Conservation (phyloP, 2,329 filamentous ascomycete species). For the Myriangium duriaei region DNA sequence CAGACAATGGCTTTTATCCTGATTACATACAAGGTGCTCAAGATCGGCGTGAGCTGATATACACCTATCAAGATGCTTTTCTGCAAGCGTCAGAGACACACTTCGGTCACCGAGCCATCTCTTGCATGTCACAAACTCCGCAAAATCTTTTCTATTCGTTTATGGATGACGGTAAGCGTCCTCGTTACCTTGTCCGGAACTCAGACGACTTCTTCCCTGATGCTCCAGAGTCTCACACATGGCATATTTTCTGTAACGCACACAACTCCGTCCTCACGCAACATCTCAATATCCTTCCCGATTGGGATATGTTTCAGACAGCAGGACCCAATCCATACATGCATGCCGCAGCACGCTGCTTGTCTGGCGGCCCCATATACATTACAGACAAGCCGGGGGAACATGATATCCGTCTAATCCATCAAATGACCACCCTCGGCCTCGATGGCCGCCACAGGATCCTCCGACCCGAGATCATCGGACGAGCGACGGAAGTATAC, state of each 20-base stretch:
- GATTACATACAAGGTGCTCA: too few species aligned
- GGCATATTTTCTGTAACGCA: constrained; percentile 87
- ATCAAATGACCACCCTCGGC: constrained; percentile 56
- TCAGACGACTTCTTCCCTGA: constrained; percentile 81
- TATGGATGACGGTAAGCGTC: constrained; percentile 55
- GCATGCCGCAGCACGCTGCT: constrained; percentile 72
- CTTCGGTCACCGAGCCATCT: constrained; percentile 63
- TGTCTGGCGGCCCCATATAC: constrained; percentile 79
- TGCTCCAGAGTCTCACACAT: constrained; percentile 62
- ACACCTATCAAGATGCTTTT: constrained; percentile 70
- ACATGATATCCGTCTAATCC: constrained; percentile 58
- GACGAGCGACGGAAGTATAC: constrained; percentile 58
- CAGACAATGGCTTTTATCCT: too few species aligned
- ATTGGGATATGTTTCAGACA: constrained; percentile 60
- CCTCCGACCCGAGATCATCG: constrained; percentile 59
- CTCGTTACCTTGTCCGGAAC: constrained; percentile 60
- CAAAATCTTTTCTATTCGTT: constrained; percentile 71
- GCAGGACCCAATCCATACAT: constrained; percentile 56
- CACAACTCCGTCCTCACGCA: constrained; percentile 68
- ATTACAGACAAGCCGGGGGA: constrained; percentile 75
- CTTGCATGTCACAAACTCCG: constrained; percentile 82
- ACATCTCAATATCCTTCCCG: constrained; percentile 68
- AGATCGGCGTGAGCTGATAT: constrained; percentile 53
- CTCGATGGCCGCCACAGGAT: constrained; percentile 62
- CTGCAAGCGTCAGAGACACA: constrained; percentile 56